phyloP scores from a whole-genome alignment of 805 yeast genomes.

The Wickerhamomyces chambardii region DNA sequence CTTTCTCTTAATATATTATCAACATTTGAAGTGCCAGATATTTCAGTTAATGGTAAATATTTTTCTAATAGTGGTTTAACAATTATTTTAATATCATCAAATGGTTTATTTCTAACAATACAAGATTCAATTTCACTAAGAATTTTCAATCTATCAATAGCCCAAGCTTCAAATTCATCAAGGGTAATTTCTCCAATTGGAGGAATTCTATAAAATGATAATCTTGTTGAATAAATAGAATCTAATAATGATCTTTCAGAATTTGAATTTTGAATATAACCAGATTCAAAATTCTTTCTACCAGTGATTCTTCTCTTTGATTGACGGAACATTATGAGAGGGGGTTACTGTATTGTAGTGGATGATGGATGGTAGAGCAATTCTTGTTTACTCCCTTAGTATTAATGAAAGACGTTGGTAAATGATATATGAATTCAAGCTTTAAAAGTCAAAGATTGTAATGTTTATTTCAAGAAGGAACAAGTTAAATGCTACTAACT shows the following conservation, averaged over 20 bases:
- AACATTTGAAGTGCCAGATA: constrained; percentile 12
- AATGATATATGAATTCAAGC: no score
- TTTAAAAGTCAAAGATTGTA: no score
- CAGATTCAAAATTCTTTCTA: constrained; percentile 51
- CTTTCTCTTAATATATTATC: constrained; percentile 37
- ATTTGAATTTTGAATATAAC: constrained; percentile 20
- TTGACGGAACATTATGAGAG: constrained; percentile 53
- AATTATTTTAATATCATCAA: constrained; percentile 55
- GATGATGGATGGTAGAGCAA: no score
- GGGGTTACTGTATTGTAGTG: background rate
- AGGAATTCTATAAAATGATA: constrained; percentile 69
- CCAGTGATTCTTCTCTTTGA: constrained; percentile 69
- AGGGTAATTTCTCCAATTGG: constrained; percentile 83
- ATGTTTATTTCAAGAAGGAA: no score
- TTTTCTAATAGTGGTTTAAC: constrained; percentile 60
- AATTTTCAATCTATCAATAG: constrained; percentile 80
- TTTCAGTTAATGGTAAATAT: constrained; percentile 51
- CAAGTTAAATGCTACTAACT: no score
- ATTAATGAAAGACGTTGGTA: no score
- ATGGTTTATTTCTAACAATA: constrained; percentile 49
- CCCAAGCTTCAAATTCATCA: constrained; percentile 94
- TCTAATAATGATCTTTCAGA: constrained; percentile 25
- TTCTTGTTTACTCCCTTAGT: no score
- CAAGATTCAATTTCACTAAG: constrained; percentile 80
- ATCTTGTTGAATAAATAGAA: constrained; percentile 43